A percentile compares a stretch with the other conserved stretches of the same genome.
phyloP scores from a whole-genome alignment of 164 flowering plant species.

The Warburgia ugandensis region DNA sequence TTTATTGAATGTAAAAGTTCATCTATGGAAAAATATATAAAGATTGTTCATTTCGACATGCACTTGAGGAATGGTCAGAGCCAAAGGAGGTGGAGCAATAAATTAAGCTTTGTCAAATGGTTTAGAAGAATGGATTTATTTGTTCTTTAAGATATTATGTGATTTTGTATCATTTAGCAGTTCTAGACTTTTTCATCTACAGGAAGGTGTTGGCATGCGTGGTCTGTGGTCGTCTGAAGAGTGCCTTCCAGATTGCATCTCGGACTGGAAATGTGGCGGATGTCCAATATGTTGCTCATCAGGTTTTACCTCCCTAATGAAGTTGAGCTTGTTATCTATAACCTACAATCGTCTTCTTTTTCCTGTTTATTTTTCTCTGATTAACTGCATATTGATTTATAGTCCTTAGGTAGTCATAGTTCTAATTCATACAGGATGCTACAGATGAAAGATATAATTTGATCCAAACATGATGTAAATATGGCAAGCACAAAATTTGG shows the following conservation, averaged over 20 bases:
- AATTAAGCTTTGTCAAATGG: no score
- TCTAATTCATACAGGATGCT: neutral
- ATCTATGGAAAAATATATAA: no score
- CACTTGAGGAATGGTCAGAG: no score
- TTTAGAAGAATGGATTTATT: no score
- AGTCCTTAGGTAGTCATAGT: neutral
- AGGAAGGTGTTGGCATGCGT: constrained; percentile 99
- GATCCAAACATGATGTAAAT: no score
- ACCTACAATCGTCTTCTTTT: neutral
- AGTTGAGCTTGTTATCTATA: neutral
- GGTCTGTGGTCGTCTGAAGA: constrained; percentile 94
- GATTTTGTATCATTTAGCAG: neutral
- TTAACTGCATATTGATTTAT: neutral
- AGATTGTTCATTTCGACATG: no score
- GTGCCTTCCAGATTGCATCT: constrained; percentile 96
- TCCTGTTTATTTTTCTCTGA: neutral
- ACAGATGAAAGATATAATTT: no score
- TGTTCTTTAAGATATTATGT: no score
- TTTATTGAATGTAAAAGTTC: no score
- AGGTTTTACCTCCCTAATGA: constrained; percentile 36
- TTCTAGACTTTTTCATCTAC: constrained; percentile 17
- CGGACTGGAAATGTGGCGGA: constrained; percentile 98
- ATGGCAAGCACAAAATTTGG: no score
- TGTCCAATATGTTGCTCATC: constrained; percentile 98
- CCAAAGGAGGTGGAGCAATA: no score